These are phyloP conservation scores for Beauveria sp. DNA, from an alignment of 2,329 filamentous ascomycete genomes.

Conservation along the genomic window DNA sequence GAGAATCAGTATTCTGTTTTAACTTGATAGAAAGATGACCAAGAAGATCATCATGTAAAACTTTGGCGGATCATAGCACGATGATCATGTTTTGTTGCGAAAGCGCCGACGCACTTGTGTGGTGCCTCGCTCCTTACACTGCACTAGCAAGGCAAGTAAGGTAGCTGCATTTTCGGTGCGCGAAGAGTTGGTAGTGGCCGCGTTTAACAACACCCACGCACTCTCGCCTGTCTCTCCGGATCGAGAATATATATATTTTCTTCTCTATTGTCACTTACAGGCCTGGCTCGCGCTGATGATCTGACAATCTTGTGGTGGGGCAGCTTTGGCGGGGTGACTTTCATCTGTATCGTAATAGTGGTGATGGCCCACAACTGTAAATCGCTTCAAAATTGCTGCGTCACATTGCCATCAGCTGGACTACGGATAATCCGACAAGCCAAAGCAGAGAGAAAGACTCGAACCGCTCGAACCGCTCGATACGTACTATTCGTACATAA, in stretches of 20 bases:
- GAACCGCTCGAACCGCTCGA: background rate
- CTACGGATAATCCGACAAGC: background rate
- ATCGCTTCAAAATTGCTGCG: slow-evolving; percentile 9
- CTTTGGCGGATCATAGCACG: background rate
- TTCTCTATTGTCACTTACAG: too few relatives aligned
- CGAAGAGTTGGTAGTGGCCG: too few relatives aligned
- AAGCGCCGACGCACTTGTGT: background rate
- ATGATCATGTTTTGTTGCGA: background rate
- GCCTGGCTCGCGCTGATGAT: too few relatives aligned
- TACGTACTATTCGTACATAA: slow-evolving; percentile 29
- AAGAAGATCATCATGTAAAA: background rate
- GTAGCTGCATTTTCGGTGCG: too few relatives aligned
- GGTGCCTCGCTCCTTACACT: background rate
- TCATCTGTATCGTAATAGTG: background rate
- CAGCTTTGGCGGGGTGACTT: slow-evolving; percentile 5
- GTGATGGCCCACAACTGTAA: slow-evolving; percentile 3
- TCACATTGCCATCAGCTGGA: background rate
- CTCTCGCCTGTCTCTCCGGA: too few relatives aligned
- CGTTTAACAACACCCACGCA: too few relatives aligned
- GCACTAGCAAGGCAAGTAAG: background rate
- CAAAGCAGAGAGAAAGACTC: background rate
- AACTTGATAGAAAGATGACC: background rate
- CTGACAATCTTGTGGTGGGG: background rate
- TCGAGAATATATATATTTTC: too few relatives aligned
- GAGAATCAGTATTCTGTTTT: too few relatives aligned